phyloP scores from a whole-genome alignment of 257 asterid genomes.

The Solanum megistacrolobum region DNA sequence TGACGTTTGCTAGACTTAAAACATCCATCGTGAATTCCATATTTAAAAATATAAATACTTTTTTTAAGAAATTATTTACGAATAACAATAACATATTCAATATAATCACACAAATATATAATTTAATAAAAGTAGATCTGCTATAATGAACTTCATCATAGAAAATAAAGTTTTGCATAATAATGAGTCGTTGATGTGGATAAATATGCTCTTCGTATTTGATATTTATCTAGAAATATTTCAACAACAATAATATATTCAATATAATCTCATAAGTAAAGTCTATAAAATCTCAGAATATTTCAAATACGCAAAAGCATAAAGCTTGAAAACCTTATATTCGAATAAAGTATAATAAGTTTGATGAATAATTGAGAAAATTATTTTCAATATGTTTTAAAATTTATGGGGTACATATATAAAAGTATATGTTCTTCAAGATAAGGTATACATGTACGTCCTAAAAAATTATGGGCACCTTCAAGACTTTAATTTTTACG shows the following conservation, averaged over 20 bases:
- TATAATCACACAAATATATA: background rate
- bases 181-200: background rate
- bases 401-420: background rate
- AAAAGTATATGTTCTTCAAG: background rate
- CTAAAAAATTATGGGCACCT: background rate
- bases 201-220: background rate
- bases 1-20: background rate
- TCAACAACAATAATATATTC: background rate
- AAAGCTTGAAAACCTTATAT: background rate
- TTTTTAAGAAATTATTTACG: no score
- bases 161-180: background rate
- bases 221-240: background rate
- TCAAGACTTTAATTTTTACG: background rate
- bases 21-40: background rate
- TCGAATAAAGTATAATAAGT: background rate
- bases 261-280: background rate
- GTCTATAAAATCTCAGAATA: rapidly evolving
- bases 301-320: background rate
- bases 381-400: background rate
- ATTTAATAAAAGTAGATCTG: no score
- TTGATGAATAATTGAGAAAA: background rate
- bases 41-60: background rate
- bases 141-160: background rate
- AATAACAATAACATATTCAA: background rate
- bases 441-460: background rate